phyloP scores from a whole-genome alignment of 1,139 yeast species.

The Pichia cactophila region DNA sequence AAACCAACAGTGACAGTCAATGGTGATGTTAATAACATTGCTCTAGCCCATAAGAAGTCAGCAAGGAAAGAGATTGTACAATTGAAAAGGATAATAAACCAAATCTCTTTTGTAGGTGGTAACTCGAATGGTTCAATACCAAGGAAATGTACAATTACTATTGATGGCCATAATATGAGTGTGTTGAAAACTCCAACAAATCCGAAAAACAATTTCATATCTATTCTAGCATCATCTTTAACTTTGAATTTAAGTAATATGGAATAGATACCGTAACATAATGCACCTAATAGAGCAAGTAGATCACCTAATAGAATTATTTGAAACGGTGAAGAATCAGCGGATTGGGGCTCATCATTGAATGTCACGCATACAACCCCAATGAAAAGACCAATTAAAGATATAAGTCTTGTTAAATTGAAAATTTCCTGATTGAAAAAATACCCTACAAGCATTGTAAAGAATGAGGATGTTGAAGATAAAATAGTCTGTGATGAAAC shows the following conservation, averaged over 20 bases:
- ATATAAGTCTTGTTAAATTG: conserved; percentile 43
- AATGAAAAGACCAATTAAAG: conserved; percentile 55
- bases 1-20: conserved; percentile 92
- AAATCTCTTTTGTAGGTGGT: conserved; percentile 50
- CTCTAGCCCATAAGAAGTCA: conserved; percentile 94
- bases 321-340: conserved; percentile 17
- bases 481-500: conserved; percentile 91
- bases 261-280: conserved; percentile 87
- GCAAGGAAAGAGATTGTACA: conserved; percentile 74
- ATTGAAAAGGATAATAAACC: conserved; percentile 52
- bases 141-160: conserved; percentile 53
- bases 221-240: conserved; percentile 62
- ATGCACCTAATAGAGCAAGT: conserved; percentile 75
- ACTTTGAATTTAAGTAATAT: conserved; percentile 71
- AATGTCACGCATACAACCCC: conserved; percentile 76
- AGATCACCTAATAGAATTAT: conserved; percentile 61
- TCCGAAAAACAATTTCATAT: conserved; percentile 86
- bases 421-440: conserved; percentile 63
- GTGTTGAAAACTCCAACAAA: conserved; percentile 84
- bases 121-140: conserved; percentile 64
- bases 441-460: conserved; percentile 80
- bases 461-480: conserved; percentile 86
- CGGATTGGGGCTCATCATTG: conserved; percentile 25
- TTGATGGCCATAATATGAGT: conserved; percentile 74
- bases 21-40: conserved; percentile 88